phyloP scores from a whole-genome alignment of 768 basidiomycete genomes.

The Rhodotorula taiwanensis region DNA sequence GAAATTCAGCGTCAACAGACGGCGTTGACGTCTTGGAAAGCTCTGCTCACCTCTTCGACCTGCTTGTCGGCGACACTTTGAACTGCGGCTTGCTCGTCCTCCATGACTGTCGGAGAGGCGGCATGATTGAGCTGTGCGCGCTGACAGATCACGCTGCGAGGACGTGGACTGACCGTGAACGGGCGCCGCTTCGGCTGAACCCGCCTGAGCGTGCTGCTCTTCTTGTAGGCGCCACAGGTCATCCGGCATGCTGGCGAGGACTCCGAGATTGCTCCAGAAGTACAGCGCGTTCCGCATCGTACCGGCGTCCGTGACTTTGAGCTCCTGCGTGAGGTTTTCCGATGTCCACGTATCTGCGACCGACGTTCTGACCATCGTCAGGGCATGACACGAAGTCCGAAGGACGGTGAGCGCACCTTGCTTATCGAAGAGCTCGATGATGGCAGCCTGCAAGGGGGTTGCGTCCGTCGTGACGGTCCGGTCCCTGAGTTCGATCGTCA shows the following conservation, averaged over 20 bases:
- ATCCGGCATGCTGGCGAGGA: slow-evolving; percentile 52
- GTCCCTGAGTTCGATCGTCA: slow-evolving; percentile 77
- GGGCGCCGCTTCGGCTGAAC: too few species aligned
- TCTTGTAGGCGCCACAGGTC: slow-evolving; percentile 63
- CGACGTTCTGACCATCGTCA: not conserved
- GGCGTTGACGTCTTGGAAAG: not conserved
- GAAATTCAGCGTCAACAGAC: not conserved
- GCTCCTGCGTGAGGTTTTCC: slow-evolving; percentile 58
- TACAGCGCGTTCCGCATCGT: slow-evolving; percentile 65
- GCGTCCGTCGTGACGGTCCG: slow-evolving; percentile 68
- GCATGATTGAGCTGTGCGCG: not conserved
- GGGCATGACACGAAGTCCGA: not conserved
- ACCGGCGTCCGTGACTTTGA: slow-evolving; percentile 61
- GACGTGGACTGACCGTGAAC: not conserved
- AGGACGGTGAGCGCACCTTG: slow-evolving; percentile 51
- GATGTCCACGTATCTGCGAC: slow-evolving; percentile 54
- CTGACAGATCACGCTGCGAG: not conserved
- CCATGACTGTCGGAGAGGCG: slow-evolving; percentile 18
- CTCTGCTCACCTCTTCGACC: slow-evolving; percentile 14
- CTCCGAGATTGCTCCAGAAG: slow-evolving; percentile 77
- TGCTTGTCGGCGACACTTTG: slow-evolving; percentile 34
- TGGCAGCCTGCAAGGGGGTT: slow-evolving; percentile 79
- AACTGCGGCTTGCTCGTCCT: slow-evolving; percentile 36
- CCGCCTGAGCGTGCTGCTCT: slow-evolving; percentile 32
- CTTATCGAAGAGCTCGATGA: slow-evolving; percentile 76